Base-by-base conservation (phyloP, 306 rosid genomes). In the Cucurbita pepo region DNA sequence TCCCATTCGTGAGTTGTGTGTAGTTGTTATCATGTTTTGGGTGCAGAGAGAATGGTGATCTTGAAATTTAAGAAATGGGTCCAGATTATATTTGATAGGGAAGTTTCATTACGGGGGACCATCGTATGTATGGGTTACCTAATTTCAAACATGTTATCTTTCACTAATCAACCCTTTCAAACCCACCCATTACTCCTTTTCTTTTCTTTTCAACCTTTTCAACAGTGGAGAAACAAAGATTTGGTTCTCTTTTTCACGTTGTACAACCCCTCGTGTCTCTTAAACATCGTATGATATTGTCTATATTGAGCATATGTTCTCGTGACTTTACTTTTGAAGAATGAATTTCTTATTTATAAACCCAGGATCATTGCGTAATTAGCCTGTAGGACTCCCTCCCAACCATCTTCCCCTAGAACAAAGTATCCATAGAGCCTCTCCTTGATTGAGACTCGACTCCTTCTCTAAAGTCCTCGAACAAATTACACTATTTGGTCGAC, bases 51-150 rank as follows among this genome's bases (percentile, higher is more conserved):
- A 66, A 38, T 71, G 77, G 77, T 63, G 60, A 77, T 75, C 80
- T 77, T 60, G 30, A 73, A 37, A n/a, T 4, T n/a, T 38, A 18
- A 63, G 43, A 60, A 51, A 15, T 77, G 78, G 83, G 88, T 55
- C 80, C 82, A 77, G 25, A 40, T 72, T 71, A 30, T 71, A 54
- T 66, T 79, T 60, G 80, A 77, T 40, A 54, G 43, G 13, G 80
- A 77, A 10, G 55, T 71, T 70, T 71, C 85, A 60, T 74, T 37
- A 2, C 36, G 4, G 59, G 78, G 88, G 85, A 81, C 83, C 85
- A 66, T 77, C 64, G 0, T 25, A 22, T 30, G 34, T 30, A 44
- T 34, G 21, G 13, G 15, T 69, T 69, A 22, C 73, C 25, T 47
- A 45, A 41, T 19, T 19, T 54, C 21, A 22, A 45, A 44, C 56